phyloP scores from a whole-genome alignment of 208 protist genomes.

The Giardia duodenalis region DNA sequence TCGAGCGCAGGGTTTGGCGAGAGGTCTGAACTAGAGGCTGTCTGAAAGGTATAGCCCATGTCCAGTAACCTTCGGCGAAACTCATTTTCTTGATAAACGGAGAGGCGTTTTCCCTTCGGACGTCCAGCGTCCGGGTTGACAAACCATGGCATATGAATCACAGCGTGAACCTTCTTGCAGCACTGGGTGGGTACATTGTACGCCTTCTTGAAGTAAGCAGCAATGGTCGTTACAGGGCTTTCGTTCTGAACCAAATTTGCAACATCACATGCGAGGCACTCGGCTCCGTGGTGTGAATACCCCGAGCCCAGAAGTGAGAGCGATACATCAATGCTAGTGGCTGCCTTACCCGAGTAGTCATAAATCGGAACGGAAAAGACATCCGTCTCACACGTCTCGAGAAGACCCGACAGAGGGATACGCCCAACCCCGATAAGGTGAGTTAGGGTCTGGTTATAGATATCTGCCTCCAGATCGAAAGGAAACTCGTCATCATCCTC shows the following conservation, averaged over 20 bases:
- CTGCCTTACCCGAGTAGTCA: background rate
- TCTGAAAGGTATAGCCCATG: background rate
- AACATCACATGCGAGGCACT: background rate
- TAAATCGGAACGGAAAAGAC: background rate
- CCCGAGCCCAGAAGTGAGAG: background rate
- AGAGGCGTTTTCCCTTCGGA: background rate
- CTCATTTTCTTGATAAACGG: background rate
- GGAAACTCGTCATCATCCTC: constrained; percentile 13
- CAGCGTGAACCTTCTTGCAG: background rate
- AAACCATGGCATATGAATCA: background rate
- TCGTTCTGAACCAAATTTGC: background rate
- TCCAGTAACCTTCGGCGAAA: background rate
- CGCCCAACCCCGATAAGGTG: background rate
- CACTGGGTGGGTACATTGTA: background rate
- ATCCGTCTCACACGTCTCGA: background rate
- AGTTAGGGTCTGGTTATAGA: background rate
- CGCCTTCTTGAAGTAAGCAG: background rate
- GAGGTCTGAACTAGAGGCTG: background rate
- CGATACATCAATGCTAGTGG: background rate
- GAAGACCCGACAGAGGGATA: background rate
- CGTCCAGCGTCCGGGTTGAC: background rate
- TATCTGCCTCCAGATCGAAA: background rate
- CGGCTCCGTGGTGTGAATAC: background rate
- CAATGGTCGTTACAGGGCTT: background rate
- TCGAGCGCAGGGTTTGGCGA: background rate